These are phyloP conservation scores for Quercus suber DNA, from an alignment of 306 rosid species.

Conservation along the genomic window DNA sequence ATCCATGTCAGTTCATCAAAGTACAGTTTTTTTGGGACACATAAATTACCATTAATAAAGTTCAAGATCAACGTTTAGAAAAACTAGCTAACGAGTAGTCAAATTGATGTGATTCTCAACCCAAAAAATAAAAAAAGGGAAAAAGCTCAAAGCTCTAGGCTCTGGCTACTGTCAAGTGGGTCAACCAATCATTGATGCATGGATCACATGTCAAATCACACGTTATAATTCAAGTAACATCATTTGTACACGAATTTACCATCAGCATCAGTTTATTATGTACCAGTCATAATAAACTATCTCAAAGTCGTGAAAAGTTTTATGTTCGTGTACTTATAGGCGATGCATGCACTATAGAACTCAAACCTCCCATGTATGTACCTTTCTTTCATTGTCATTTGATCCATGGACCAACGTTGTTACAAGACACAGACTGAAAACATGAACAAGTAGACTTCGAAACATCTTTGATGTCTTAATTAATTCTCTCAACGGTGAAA, in stretches of 20 bases:
- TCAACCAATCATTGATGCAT: not conserved
- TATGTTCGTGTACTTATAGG: too few species aligned
- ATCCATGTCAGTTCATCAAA: not conserved
- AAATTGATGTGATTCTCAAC: too few species aligned
- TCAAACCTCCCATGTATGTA: slow-evolving; percentile 10
- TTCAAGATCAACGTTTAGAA: too few species aligned
- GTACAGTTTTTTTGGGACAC: not conserved
- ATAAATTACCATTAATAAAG: not conserved
- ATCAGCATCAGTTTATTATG: too few species aligned
- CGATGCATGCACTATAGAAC: not conserved
- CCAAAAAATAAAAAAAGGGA: too few species aligned
- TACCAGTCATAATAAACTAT: too few species aligned
- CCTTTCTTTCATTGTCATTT: slow-evolving; percentile 55
- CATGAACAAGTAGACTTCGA: slow-evolving; percentile 13
- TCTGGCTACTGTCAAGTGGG: not conserved
- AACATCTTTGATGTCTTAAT: slow-evolving; percentile 17
- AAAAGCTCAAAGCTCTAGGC: too few species aligned
- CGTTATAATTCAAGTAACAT: too few species aligned
- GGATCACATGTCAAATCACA: too few species aligned
- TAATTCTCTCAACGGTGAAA: slow-evolving; percentile 1
- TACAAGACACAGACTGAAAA: slow-evolving; percentile 19
- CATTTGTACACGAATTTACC: too few species aligned
- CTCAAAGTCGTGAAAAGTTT: too few species aligned
- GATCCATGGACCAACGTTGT: slow-evolving; percentile 33
- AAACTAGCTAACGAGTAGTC: too few species aligned